phyloP scores from a whole-genome alignment of 305 asterid species.

The Fraxinus ornus region DNA sequence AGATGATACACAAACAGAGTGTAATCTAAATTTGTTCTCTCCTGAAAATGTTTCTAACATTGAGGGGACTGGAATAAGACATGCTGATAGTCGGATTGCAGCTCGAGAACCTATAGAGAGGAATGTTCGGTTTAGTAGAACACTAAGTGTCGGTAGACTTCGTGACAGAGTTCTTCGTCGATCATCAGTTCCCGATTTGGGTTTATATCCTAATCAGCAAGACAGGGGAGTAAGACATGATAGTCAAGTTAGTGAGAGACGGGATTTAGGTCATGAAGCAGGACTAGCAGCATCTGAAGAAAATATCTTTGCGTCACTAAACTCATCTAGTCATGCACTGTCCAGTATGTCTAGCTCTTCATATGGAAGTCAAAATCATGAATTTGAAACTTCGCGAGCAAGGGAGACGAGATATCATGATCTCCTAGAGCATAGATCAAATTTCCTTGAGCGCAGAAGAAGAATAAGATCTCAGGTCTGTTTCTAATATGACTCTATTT shows the following conservation, averaged over 20 bases:
- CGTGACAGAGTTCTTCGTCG: constrained; percentile 92
- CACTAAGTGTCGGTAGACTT: constrained; percentile 94
- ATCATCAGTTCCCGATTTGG: constrained; percentile 55
- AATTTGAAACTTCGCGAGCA: constrained; percentile 47
- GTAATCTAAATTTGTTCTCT: constrained; percentile 39
- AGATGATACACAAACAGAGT: constrained; percentile 38
- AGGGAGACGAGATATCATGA: constrained; percentile 77
- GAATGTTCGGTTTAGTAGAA: constrained; percentile 85
- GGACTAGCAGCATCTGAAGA: constrained; percentile 38
- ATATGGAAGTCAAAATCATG: constrained; percentile 46
- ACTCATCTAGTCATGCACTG: constrained; percentile 41
- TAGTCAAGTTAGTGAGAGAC: constrained; percentile 45
- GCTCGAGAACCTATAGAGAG: constrained; percentile 67
- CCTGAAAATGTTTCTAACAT: constrained; percentile 39
- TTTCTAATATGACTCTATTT: constrained; percentile 19
- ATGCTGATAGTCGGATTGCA: constrained; percentile 50
- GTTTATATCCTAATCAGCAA: constrained; percentile 47
- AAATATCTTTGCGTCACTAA: constrained; percentile 37
- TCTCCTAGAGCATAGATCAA: constrained; percentile 76
- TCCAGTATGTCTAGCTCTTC: constrained; percentile 45
- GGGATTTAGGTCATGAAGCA: constrained; percentile 36
- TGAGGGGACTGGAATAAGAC: constrained; percentile 50
- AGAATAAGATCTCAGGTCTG: constrained; percentile 97
- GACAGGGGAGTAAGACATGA: constrained; percentile 45
- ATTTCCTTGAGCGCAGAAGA: constrained; percentile 85